Base-by-base conservation (phyloP, 2,329 filamentous ascomycete species). In the Trichophyton simii region DNA sequence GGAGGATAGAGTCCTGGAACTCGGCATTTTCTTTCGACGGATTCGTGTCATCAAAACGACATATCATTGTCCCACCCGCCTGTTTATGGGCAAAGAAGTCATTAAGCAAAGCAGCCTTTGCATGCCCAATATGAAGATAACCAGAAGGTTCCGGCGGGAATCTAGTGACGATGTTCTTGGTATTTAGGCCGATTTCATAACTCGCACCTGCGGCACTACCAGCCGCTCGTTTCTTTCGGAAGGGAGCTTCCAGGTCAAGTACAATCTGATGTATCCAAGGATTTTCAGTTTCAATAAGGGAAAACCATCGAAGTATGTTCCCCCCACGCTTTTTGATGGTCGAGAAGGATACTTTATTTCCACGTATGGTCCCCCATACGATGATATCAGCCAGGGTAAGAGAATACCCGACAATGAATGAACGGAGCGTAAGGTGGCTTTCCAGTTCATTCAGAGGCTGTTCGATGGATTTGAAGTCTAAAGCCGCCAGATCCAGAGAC, bases 21-120 rank as follows among this genome's bases (percentile, higher is more conserved):
- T 95, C 91, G 72, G 91, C 85, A 78, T 92, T 95, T 80, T 96
- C 91, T 76, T 95, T 95, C 65, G 87, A 85, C 1, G 91, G 91
- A 76, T 96, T 96, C 58, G 91, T 96, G 71, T 96, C 91, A 72
- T 96, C 91, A 70, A 96, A 90, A 63, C 91, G 87, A 44, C 95
- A 82, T 62, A 91, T 85, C 67, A 96, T 80, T 70, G 86, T 91
- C 52, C 67, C 68, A 70, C 91, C 90, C 1, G 44, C 1, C 13
- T 69, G 63, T 55, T 66, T 67, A 58, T 71, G 70, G 11, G 70
- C 70, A 60, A 72, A 72, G 62, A 65, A 70, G 60, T 72, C 69
- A 57, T 71, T 72, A 44, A 71, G 65, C 20, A 72, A 63, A 18
- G 68, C 70, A 18, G 70, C 68, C 61, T 71, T 72, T 8, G 69